A percentile compares a stretch with the other conserved stretches of the same genome.
Evolutionary conservation across 768 basidiomycete species (phyloP).

Genomic region (Trametes villosa): DNA sequence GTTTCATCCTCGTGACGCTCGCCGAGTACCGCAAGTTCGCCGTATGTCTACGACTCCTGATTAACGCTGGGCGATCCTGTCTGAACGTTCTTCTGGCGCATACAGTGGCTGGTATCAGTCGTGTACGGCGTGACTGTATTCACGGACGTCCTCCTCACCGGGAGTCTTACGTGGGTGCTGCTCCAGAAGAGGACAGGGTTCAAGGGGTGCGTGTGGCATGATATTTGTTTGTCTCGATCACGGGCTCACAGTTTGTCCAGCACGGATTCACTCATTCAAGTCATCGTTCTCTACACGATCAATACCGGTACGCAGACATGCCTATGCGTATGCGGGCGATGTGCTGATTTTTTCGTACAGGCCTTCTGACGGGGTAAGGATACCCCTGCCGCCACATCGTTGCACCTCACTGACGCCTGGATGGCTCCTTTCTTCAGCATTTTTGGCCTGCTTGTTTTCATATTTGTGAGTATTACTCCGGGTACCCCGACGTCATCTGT

Average conservation of each 20-base stretch:
- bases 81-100: not conserved
- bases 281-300: not conserved
- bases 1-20: not conserved
- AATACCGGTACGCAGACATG: too few species aligned
- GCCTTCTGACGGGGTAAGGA: too few species aligned
- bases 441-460: not conserved
- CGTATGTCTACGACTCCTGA: not conserved
- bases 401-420: not conserved
- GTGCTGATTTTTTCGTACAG: too few species aligned
- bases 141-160: not conserved
- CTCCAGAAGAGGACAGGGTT: not conserved
- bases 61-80: not conserved
- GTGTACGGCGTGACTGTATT: not conserved
- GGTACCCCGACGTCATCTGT: not conserved
- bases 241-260: not conserved
- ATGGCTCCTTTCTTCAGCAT: not conserved
- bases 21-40: not conserved
- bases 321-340: too few species aligned
- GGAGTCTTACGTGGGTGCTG: not conserved
- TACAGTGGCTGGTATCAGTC: conserved; percentile 1
- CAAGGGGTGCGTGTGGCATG: not conserved
- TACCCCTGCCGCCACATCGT: too few species aligned
- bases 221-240: not conserved
- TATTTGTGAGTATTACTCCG: not conserved
- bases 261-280: not conserved